Conservation (phyloP, 345 rosid genomes). For the Hevea brasiliensis region DNA sequence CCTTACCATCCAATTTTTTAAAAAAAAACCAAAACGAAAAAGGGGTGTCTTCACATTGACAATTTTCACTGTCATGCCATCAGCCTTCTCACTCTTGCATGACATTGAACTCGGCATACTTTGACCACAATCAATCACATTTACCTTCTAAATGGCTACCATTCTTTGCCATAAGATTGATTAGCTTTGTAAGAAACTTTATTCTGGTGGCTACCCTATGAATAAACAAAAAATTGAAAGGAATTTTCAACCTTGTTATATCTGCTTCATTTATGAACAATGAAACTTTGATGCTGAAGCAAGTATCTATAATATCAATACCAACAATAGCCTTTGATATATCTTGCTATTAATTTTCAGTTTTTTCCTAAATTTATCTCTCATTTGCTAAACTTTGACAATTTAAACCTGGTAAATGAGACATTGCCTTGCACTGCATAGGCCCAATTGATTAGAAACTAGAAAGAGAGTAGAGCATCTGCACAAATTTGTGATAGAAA, state of each 20-base stretch:
- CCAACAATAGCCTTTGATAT: neutral
- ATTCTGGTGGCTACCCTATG: neutral
- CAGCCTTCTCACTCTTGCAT: neutral
- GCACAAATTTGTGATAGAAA: too few species aligned
- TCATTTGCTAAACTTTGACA: neutral
- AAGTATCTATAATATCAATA: neutral
- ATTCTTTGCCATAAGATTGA: neutral
- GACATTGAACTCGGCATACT: neutral
- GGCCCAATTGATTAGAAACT: neutral
- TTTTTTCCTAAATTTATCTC: constrained; percentile 1
- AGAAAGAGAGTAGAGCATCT: neutral
- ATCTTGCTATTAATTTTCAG: too few species aligned
- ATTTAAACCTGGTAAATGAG: neutral
- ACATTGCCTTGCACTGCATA: neutral
- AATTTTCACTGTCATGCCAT: neutral
- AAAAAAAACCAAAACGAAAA: too few species aligned
- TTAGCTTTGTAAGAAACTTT: neutral
- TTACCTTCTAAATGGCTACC: neutral
- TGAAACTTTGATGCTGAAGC: neutral
- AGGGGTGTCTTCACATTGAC: neutral
- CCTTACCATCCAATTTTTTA: neutral
- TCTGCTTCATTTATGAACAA: neutral
- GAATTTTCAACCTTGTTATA: neutral
- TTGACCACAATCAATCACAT: neutral
- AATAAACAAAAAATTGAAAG: neutral